These are phyloP conservation scores for Salvia sclarea DNA, from an alignment of 305 asterid genomes.

Conservation along the genomic window DNA sequence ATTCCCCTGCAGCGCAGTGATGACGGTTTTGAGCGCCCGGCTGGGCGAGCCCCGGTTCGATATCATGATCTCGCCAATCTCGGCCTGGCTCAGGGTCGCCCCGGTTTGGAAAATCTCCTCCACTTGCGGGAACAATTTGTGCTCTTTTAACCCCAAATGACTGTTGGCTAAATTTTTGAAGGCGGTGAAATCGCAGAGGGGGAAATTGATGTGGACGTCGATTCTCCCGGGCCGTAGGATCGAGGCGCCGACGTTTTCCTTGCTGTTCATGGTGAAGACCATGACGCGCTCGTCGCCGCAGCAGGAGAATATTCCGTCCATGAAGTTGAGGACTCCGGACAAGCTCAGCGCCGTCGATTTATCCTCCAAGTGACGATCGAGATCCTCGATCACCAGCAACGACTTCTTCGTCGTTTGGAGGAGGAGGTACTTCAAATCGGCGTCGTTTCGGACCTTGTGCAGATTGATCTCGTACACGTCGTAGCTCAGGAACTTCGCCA, in stretches of 20 bases:
- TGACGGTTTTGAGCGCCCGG: slow-evolving; percentile 75
- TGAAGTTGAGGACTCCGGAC: slow-evolving; percentile 78
- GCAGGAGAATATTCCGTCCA: slow-evolving; percentile 89
- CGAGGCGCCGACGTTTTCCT: slow-evolving; percentile 59
- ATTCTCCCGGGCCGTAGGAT: slow-evolving; percentile 84
- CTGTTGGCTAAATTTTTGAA: slow-evolving; percentile 70
- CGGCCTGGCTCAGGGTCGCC: slow-evolving; percentile 78
- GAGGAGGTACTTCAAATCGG: slow-evolving; percentile 69
- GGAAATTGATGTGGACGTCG: slow-evolving; percentile 82
- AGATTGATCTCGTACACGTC: slow-evolving; percentile 80
- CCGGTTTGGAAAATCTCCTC: slow-evolving; percentile 81
- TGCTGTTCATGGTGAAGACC: slow-evolving; percentile 77
- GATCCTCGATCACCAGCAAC: slow-evolving; percentile 77
- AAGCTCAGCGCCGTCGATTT: slow-evolving; percentile 57
- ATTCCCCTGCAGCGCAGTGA: slow-evolving; percentile 67
- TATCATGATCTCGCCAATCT: slow-evolving; percentile 82
- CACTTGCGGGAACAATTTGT: slow-evolving; percentile 74
- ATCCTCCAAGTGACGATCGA: slow-evolving; percentile 60
- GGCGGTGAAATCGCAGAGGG: slow-evolving; percentile 75
- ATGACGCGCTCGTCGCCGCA: slow-evolving; percentile 85
- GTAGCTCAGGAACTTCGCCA: slow-evolving; percentile 68
- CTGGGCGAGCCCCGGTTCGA: slow-evolving; percentile 85
- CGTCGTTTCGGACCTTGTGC: slow-evolving; percentile 57
- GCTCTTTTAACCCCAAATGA: slow-evolving; percentile 78
- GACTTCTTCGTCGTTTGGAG: slow-evolving; percentile 75